Evolutionary conservation across 352 stramenopile genomes (phyloP), one percentile per base, ranked within the genome.

Genomic region (Vaucheria bursata): DNA sequence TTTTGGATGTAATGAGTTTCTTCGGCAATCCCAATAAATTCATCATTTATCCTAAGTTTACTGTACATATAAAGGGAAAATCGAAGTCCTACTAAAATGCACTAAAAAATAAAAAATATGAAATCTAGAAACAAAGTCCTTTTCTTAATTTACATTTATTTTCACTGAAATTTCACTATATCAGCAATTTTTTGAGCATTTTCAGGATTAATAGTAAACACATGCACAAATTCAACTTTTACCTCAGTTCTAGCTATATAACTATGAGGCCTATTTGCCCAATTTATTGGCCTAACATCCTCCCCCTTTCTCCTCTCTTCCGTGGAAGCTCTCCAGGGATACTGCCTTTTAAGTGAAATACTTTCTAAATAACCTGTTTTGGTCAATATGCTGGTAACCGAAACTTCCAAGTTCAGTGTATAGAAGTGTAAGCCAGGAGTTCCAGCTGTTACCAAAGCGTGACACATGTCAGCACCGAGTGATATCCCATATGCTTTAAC

Each of bases 251-350:
- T 88, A 84, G 96, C 88, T 29, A 98, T 86, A 87, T 99, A 99
- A 78, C 90, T 97, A 86, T 96, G 96, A 7, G 94, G 94, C 36
- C 95, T 91, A 86, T 99, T 98, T 6, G 94, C 96, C 95, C 95
- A 99, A 83, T 98, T 97, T 78, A 99, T 99, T 12, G 95, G 95
- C 65, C 95, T 73, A 25, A 82, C 87, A 77, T 90, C 86, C 83
- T 94, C 95, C 65, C 90, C 86, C 18, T 89, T 86, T 70, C 94
- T 88, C 75, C 94, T 94, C 7, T 87, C 89, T 65, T 97, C 86
- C 12, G 91, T 89, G 53, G 91, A 95, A 39, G 93, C 88, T 52
- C 93, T 86, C 93, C 94, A 98, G 29, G 92, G 93, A 33, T 97
- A 88, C 77, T 91, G 86, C 49, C 91, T 85, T 83, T 86, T 75